phyloP scores from a whole-genome alignment of 345 rosid species.

The Rubroshorea leprosula region DNA sequence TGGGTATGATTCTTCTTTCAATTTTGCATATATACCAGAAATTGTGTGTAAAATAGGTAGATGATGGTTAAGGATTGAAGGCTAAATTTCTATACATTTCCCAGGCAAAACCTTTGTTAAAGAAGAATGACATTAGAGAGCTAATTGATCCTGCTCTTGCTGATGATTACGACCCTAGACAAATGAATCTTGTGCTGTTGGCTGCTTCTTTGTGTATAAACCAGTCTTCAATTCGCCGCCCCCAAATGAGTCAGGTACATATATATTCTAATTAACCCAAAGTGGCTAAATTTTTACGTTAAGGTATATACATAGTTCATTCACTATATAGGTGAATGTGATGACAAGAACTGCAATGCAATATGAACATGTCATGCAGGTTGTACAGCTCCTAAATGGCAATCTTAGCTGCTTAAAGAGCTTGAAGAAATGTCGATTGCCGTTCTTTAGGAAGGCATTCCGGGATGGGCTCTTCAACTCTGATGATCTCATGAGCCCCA shows the following conservation, averaged over 20 bases:
- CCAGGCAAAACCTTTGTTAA: constrained; percentile 85
- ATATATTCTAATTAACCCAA: too few relatives aligned
- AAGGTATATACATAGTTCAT: too few relatives aligned
- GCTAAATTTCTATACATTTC: background rate
- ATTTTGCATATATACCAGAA: too few relatives aligned
- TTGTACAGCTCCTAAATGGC: constrained; percentile 62
- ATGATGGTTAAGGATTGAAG: too few relatives aligned
- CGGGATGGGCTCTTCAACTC: constrained; percentile 32
- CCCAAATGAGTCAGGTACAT: constrained; percentile 82
- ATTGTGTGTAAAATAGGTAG: too few relatives aligned
- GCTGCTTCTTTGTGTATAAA: constrained; percentile 76
- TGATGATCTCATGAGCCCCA: constrained; percentile 19
- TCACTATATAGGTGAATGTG: too few relatives aligned
- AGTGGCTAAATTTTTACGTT: too few relatives aligned
- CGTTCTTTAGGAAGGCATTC: constrained; percentile 56
- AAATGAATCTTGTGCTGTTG: constrained; percentile 63
- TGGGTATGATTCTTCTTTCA: constrained; percentile 89
- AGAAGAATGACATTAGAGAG: constrained; percentile 60
- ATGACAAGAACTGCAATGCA: too few relatives aligned
- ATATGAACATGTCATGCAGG: constrained; percentile 44
- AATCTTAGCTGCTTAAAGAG: constrained; percentile 57
- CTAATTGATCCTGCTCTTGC: constrained; percentile 64
- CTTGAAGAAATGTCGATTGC: constrained; percentile 40
- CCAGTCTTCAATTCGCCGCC: constrained; percentile 69
- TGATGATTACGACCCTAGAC: constrained; percentile 37